These are phyloP conservation scores for Thozetella sp. DNA, from an alignment of 495 filamentous ascomycete species.

Conservation along the genomic window DNA sequence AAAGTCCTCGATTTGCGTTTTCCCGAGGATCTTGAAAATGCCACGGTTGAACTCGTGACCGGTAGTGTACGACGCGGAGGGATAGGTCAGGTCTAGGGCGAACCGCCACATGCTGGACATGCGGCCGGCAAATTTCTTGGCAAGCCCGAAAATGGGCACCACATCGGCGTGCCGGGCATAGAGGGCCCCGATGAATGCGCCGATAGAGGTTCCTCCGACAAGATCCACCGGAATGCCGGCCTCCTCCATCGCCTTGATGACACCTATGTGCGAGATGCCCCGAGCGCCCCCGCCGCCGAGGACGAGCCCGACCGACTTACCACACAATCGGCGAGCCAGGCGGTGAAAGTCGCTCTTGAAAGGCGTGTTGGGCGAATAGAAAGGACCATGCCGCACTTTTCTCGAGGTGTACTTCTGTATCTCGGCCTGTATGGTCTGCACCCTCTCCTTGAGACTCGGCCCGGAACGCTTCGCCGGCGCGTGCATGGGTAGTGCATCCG, in stretches of 20 bases:
- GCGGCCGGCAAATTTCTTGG: slow-evolving; percentile 94
- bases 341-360: slow-evolving; percentile 98
- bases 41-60: slow-evolving; percentile 99
- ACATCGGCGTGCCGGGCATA: slow-evolving; percentile 97
- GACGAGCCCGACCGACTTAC: slow-evolving; percentile 92
- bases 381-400: slow-evolving; percentile 78
- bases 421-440: slow-evolving; percentile 93
- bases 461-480: slow-evolving; percentile 77
- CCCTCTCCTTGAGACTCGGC: slow-evolving; percentile 85
- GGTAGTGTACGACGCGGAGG: slow-evolving; percentile 92
- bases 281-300: slow-evolving; percentile 92
- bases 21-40: slow-evolving; percentile 97
- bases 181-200: slow-evolving; percentile 93
- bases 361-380: slow-evolving; percentile 87
- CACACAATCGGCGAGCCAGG: slow-evolving; percentile 85
- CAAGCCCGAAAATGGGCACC: slow-evolving; percentile 93
- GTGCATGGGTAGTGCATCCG: slow-evolving; percentile 76
- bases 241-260: slow-evolving; percentile 94
- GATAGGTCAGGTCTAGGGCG: slow-evolving; percentile 93
- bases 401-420: slow-evolving; percentile 97
- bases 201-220: slow-evolving; percentile 94
- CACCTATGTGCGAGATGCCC: slow-evolving; percentile 88
- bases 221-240: slow-evolving; percentile 96
- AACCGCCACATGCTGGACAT: slow-evolving; percentile 99
- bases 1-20: slow-evolving; percentile 97